These are phyloP conservation scores for Saccharum officinarum DNA, from an alignment of 176 grass and related monocot species.

Conservation along the genomic window DNA sequence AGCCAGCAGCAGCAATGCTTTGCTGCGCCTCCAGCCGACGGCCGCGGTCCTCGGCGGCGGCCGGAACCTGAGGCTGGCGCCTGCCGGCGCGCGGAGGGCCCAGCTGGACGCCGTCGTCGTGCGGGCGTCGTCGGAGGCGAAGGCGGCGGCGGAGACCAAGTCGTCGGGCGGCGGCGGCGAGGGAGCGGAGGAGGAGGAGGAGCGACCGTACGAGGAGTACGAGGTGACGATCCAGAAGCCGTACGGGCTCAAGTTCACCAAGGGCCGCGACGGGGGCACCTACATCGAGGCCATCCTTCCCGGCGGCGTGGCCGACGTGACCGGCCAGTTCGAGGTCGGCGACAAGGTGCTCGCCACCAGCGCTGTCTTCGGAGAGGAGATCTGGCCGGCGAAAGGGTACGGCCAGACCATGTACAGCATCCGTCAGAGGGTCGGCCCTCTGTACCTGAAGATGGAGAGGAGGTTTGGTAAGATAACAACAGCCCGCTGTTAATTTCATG, in stretches of 20 bases:
- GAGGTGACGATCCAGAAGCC: conserved; percentile 83
- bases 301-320: conserved; percentile 65
- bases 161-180: conserved; percentile 12
- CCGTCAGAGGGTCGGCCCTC: conserved; percentile 84
- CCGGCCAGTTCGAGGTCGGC: conserved; percentile 71
- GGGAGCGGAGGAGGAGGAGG: conserved; percentile 16
- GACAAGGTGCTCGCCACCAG: conserved; percentile 94
- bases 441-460: conserved; percentile 85
- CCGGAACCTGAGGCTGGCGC: conserved; percentile 21
- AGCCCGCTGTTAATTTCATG: neutral
- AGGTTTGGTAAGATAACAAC: conserved; percentile 50
- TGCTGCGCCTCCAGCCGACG: neutral
- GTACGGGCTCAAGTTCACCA: conserved; percentile 85
- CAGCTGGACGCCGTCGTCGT: neutral
- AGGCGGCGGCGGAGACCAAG: conserved; percentile 53
- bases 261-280: conserved; percentile 78
- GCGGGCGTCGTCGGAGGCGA: conserved; percentile 42
- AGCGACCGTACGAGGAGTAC: conserved; percentile 66
- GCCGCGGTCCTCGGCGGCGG: conserved; percentile 24
- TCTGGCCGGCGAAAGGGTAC: conserved; percentile 90
- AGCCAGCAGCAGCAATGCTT: neutral
- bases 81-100: neutral
- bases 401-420: conserved; percentile 97
- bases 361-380: conserved; percentile 83
- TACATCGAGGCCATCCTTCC: conserved; percentile 90